Conservation (phyloP, 2,329 filamentous ascomycete species). For the Curvularia verruculosa region DNA sequence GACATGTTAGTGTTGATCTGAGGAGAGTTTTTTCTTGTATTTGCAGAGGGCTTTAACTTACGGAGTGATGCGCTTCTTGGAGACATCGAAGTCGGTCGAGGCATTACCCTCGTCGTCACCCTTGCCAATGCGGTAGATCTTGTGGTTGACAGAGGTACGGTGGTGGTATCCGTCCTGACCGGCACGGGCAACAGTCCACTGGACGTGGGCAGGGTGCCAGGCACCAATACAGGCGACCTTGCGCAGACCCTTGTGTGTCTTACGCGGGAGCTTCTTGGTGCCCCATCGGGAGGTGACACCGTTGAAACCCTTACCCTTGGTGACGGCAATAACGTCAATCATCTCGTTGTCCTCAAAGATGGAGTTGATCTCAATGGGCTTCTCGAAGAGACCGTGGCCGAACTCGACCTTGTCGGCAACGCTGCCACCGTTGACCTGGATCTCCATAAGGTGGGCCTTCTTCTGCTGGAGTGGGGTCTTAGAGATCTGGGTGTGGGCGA, state of each 20-base stretch:
- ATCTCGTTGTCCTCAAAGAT: constrained; percentile 99
- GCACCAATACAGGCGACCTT: constrained; percentile 99
- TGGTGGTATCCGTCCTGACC: constrained; percentile 99
- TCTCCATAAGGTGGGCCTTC: constrained; percentile 99
- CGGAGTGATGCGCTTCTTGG: constrained; percentile 99
- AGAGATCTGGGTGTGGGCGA: constrained; percentile 99
- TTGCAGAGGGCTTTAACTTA: constrained; percentile 63
- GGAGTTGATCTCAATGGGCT: constrained; percentile 89
- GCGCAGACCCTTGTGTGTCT: constrained; percentile 99
- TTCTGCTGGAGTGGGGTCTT: constrained; percentile 99
- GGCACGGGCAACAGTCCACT: constrained; percentile 99
- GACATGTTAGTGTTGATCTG: constrained; percentile 46
- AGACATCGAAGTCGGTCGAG: constrained; percentile 92
- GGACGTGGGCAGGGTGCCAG: constrained; percentile 99
- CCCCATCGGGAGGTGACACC: constrained; percentile 99
- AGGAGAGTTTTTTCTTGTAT: too few relatives aligned
- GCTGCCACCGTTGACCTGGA: constrained; percentile 98
- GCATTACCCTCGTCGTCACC: constrained; percentile 88
- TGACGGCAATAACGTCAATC: constrained; percentile 98
- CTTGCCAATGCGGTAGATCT: constrained; percentile 99
- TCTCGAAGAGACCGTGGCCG: constrained; percentile 96
- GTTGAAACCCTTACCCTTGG: constrained; percentile 98
- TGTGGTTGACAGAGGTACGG: constrained; percentile 99
- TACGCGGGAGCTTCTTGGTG: constrained; percentile 99
- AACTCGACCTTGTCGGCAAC: constrained; percentile 97